phyloP scores from a whole-genome alignment of 2,329 filamentous ascomycete genomes.

The Epichloe scottii region DNA sequence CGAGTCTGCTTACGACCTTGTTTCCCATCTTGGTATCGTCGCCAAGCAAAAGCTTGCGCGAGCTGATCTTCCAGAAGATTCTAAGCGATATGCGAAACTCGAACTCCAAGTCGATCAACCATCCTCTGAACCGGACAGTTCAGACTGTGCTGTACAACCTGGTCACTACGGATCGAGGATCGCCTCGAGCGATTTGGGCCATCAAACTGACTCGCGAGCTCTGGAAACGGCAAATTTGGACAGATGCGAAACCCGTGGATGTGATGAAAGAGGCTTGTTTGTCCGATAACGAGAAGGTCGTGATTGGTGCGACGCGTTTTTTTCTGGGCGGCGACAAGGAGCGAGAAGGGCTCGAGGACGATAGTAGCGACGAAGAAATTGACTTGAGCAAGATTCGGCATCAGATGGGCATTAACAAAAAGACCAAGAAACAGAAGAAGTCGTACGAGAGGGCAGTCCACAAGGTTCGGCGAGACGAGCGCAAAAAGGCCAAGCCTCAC shows the following conservation, averaged over 20 bases:
- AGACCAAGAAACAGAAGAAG: constrained; percentile 76
- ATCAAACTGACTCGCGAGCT: constrained; percentile 90
- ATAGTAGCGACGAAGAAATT: constrained; percentile 66
- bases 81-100: constrained; percentile 78
- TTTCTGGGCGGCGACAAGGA: constrained; percentile 96
- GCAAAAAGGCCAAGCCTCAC: constrained; percentile 78
- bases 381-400: constrained; percentile 77
- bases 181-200: constrained; percentile 84
- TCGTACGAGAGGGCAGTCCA: constrained; percentile 67
- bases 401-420: constrained; percentile 88
- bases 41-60: constrained; percentile 76
- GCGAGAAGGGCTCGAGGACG: constrained; percentile 82
- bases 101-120: constrained; percentile 80
- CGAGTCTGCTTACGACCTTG: constrained; percentile 72
- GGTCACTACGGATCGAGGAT: constrained; percentile 72
- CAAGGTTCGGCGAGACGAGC: constrained; percentile 71
- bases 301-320: constrained; percentile 77
- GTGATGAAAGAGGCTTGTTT: constrained; percentile 93
- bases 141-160: constrained; percentile 91
- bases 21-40: constrained; percentile 91
- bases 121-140: constrained; percentile 83
- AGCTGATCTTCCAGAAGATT: constrained; percentile 77
- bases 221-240: constrained; percentile 96
- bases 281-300: constrained; percentile 85
- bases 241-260: constrained; percentile 86